phyloP scores from a whole-genome alignment of 768 basidiomycete genomes.

The Trametes gibbosa region DNA sequence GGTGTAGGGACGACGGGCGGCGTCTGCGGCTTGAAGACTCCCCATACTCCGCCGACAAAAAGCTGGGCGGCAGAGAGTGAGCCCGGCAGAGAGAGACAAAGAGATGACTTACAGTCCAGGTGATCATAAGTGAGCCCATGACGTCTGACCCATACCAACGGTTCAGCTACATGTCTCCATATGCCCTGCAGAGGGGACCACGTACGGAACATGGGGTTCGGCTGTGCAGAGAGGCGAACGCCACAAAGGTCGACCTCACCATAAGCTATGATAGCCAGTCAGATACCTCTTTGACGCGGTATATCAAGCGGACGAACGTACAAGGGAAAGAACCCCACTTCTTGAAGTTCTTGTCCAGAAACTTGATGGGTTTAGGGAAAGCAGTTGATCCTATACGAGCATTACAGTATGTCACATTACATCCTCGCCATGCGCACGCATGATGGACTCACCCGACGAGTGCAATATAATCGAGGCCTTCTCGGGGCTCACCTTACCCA shows the following conservation, averaged over 20 bases:
- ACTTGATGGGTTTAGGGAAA: constrained; percentile 28
- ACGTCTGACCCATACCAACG: neutral
- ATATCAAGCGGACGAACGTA: neutral
- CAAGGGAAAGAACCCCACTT: constrained; percentile 16
- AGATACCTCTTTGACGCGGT: neutral
- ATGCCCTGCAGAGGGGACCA: too few relatives aligned
- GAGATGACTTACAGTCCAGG: constrained; percentile 2
- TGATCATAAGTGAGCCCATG: constrained; percentile 6
- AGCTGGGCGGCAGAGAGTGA: too few relatives aligned
- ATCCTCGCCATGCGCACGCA: neutral
- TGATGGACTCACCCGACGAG: constrained; percentile 17
- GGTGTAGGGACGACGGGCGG: constrained; percentile 26
- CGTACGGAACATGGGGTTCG: constrained; percentile 26
- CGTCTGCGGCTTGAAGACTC: constrained; percentile 22
- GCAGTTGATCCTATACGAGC: constrained; percentile 30
- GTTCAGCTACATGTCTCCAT: neutral
- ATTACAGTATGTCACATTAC: too few relatives aligned
- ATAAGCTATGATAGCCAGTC: constrained; percentile 9
- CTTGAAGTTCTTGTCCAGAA: constrained; percentile 17
- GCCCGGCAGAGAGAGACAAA: too few relatives aligned
- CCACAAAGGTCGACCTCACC: constrained; percentile 21
- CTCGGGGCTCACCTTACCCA: constrained; percentile 12
- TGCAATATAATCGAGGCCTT: constrained; percentile 14
- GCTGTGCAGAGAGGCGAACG: constrained; percentile 17
- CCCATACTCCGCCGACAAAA: constrained; percentile 17